Percentiles rank a stretch among this genome's conserved stretches.
These are phyloP conservation scores for Trapa bicornis DNA, from an alignment of 345 rosid genomes.

Conservation along the genomic window DNA sequence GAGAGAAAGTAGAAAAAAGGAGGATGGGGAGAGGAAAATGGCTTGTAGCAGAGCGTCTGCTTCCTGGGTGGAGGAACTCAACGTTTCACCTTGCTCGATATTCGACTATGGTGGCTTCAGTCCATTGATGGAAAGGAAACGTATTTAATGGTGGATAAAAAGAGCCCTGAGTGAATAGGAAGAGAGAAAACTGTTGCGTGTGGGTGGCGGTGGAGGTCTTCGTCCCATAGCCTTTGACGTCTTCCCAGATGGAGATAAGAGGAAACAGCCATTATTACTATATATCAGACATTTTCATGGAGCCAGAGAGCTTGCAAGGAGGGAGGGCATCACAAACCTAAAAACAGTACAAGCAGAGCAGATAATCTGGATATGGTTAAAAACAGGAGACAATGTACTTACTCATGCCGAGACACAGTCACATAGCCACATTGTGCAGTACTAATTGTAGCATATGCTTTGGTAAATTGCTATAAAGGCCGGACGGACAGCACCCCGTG, in stretches of 20 bases:
- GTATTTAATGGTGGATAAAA: background rate
- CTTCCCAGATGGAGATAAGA: slow-evolving; percentile 19
- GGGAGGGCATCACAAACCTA: no score
- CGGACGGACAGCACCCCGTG: no score
- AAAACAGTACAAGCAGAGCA: no score
- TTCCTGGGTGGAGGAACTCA: no score
- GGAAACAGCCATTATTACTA: slow-evolving; percentile 24
- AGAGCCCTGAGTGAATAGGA: background rate
- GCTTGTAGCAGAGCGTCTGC: slow-evolving; percentile 24
- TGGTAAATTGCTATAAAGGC: no score
- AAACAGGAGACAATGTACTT: background rate
- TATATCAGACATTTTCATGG: background rate
- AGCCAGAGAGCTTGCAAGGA: no score
- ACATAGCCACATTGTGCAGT: background rate
- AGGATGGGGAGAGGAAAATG: slow-evolving; percentile 25
- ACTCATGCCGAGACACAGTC: background rate
- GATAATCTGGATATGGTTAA: background rate
- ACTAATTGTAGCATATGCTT: no score
- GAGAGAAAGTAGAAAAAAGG: background rate
- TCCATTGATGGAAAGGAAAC: background rate
- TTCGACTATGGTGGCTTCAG: background rate
- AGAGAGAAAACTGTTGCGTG: slow-evolving; percentile 18
- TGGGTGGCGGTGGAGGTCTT: slow-evolving; percentile 7
- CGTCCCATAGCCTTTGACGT: slow-evolving; percentile 75
- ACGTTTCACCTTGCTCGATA: background rate